Percentiles rank a stretch among this genome's conserved stretches.
These are phyloP conservation scores for Suhomyces bolitotheri DNA, from an alignment of 1,139 yeast genomes.

Conservation along the genomic window DNA sequence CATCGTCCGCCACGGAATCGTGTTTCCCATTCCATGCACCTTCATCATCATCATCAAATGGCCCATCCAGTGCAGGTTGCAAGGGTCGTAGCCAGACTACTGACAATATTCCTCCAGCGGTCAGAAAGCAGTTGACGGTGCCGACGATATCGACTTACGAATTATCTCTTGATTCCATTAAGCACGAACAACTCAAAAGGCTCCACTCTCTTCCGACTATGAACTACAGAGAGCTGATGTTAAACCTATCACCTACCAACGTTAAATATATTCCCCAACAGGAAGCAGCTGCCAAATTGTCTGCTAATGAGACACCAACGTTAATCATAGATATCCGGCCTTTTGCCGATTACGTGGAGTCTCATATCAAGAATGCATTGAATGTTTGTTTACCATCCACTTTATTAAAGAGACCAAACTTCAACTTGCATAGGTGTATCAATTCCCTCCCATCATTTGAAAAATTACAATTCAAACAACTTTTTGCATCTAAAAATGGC, in stretches of 20 bases:
- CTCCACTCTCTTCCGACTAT: constrained; percentile 17
- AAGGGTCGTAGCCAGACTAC: background rate
- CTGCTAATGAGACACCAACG: constrained; percentile 13
- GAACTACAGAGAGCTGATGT: constrained; percentile 15
- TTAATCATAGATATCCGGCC: constrained; percentile 71
- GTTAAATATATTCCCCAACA: constrained; percentile 7
- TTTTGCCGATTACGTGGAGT: constrained; percentile 56
- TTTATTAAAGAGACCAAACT: constrained; percentile 65
- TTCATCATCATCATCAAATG: background rate
- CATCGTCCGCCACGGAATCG: constrained; percentile 16
- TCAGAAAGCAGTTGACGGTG: constrained; percentile 20
- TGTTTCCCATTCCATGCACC: constrained; percentile 12
- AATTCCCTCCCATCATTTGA: constrained; percentile 56
- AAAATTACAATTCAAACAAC: constrained; percentile 27
- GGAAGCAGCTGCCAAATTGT: constrained; percentile 4
- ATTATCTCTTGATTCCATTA: constrained; percentile 18
- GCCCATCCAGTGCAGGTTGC: background rate
- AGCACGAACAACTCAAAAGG: constrained; percentile 21
- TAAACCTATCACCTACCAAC: constrained; percentile 11
- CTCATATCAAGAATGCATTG: constrained; percentile 56
- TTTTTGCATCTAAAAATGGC: constrained; percentile 12
- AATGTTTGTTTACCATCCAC: constrained; percentile 81
- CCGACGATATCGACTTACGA: constrained; percentile 16
- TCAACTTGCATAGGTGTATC: constrained; percentile 55
- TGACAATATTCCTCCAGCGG: constrained; percentile 5